These are phyloP conservation scores for Exutisphaerella laricina DNA, from an alignment of 2,329 filamentous ascomycete species.

Conservation along the genomic window DNA sequence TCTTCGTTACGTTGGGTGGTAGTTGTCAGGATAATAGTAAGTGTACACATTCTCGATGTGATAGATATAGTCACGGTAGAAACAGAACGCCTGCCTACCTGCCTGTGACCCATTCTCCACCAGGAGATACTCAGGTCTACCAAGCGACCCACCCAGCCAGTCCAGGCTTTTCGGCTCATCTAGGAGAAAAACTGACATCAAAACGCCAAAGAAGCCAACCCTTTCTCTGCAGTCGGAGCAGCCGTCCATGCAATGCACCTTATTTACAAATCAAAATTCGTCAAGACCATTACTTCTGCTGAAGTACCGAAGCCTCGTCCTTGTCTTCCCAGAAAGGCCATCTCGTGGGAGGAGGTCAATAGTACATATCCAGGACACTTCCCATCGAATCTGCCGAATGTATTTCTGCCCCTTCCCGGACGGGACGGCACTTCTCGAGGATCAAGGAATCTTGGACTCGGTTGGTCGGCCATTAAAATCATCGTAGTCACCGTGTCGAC, in stretches of 20 bases:
- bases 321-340: slow-evolving; percentile 2
- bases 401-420: neutral
- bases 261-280: slow-evolving; percentile 6
- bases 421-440: neutral
- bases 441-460: neutral
- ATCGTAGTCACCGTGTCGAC: slow-evolving; percentile 19
- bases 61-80: neutral
- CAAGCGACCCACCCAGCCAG: slow-evolving; percentile 3
- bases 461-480: slow-evolving; percentile 15
- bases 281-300: slow-evolving; percentile 1
- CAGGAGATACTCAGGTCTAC: neutral
- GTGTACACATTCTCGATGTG: slow-evolving; percentile 2
- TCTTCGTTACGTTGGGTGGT: too few relatives aligned
- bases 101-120: neutral
- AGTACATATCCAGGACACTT: slow-evolving; percentile 3
- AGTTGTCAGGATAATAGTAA: too few relatives aligned
- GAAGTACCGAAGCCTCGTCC: neutral
- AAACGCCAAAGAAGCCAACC: neutral
- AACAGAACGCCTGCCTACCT: neutral
- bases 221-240: neutral
- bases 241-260: slow-evolving; percentile 4
- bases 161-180: slow-evolving; percentile 2
- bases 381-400: slow-evolving; percentile 1
- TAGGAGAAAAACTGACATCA: neutral
- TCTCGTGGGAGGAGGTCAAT: slow-evolving; percentile 1